Percentiles rank a stretch among this genome's conserved stretches.
These are phyloP conservation scores for Aspergillus viridinutans DNA, from an alignment of 2,329 filamentous ascomycete genomes.

Conservation along the genomic window DNA sequence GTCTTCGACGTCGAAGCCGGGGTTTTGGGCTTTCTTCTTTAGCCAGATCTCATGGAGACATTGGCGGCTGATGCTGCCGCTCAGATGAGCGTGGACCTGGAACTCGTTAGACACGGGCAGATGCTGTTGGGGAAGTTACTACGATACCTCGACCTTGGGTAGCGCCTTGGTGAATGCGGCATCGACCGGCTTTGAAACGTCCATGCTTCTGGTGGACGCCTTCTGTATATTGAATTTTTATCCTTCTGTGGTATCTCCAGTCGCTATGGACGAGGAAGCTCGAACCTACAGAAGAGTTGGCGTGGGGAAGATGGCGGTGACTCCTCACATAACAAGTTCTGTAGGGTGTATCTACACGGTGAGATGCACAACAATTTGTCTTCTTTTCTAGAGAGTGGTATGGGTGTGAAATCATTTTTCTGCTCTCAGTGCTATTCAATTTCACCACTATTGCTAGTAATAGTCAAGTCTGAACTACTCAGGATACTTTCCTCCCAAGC, in stretches of 20 bases:
- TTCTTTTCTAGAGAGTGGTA: neutral
- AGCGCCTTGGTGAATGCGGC: conserved; percentile 28
- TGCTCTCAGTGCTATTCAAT: neutral
- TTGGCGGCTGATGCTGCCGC: conserved; percentile 69
- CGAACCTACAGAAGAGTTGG: neutral
- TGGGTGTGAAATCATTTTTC: neutral
- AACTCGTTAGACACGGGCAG: conserved; percentile 2
- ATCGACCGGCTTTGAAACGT: conserved; percentile 24
- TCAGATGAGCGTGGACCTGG: conserved; percentile 75
- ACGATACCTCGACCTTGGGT: conserved; percentile 35
- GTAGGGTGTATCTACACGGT: neutral
- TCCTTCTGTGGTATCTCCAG: neutral
- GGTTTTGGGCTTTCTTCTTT: conserved; percentile 50
- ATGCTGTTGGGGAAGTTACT: neutral
- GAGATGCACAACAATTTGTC: neutral
- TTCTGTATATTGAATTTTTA: neutral
- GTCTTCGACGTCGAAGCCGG: conserved; percentile 58
- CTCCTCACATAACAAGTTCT: neutral
- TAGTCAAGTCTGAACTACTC: no score
- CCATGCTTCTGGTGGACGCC: conserved; percentile 15
- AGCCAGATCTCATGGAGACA: conserved; percentile 72
- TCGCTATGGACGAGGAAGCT: neutral
- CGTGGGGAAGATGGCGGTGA: neutral
- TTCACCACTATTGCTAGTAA: neutral
- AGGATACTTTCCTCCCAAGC: no score